Evolutionary conservation across 225 moss, liverwort and hornwort genomes (phyloP).

Genomic region (Pseudisothecium myosuroides): DNA sequence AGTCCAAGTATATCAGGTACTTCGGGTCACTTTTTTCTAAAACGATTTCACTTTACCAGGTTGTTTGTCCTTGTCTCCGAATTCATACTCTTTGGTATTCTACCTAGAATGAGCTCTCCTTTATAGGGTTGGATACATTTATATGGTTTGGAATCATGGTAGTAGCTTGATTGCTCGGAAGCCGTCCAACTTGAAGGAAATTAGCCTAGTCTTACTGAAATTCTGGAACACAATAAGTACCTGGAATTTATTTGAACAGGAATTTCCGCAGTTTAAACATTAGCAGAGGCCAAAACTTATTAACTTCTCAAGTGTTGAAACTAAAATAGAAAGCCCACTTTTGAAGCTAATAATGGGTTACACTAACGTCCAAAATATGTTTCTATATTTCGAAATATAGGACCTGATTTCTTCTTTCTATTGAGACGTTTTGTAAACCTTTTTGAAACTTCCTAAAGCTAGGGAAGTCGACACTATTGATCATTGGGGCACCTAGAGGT

Average conservation of each 20-base stretch:
- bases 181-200: not conserved
- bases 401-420: not conserved
- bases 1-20: slow-evolving; percentile 88
- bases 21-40: not conserved
- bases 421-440: not conserved
- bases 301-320: not conserved
- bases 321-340: not conserved
- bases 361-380: not conserved
- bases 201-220: not conserved
- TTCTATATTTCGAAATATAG: not conserved
- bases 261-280: not conserved
- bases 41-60: not conserved
- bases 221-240: not conserved
- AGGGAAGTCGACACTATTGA: too few species aligned
- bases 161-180: not conserved
- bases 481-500: not conserved
- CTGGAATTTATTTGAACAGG: not conserved
- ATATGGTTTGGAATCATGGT: not conserved
- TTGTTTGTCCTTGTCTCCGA: not conserved
- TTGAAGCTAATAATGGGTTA: not conserved
- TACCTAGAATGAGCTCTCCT: not conserved
- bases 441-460: not conserved
- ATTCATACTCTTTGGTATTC: not conserved
- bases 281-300: not conserved
- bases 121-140: not conserved